Conservation (phyloP, 2,329 filamentous ascomycete genomes). For the Sporothrix phasma region DNA sequence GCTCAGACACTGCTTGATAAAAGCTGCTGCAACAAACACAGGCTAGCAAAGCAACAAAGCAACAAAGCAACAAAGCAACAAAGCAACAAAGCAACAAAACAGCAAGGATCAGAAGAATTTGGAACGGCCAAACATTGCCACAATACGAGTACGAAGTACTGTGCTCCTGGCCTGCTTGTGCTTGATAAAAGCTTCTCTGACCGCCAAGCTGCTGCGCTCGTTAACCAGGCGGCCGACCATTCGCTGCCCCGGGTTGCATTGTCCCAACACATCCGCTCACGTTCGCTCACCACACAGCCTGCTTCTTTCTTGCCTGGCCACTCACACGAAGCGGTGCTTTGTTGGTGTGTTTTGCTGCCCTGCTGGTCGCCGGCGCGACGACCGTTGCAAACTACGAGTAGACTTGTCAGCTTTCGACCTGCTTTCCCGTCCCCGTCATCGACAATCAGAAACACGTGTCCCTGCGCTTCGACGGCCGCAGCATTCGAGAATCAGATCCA, state of each 20-base stretch:
- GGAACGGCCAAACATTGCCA: neutral
- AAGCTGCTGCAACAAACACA: neutral
- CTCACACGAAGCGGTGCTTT: neutral
- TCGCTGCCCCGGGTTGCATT: conserved; percentile 3
- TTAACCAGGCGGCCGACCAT: neutral
- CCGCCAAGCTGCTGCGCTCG: neutral
- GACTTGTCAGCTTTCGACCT: neutral
- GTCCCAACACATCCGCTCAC: neutral
- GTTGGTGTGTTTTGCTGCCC: conserved; percentile 9
- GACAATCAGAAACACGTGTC: neutral
- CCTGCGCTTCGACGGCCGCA: neutral
- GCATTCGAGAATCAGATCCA: no score
- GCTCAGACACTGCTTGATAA: neutral
- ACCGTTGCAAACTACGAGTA: neutral
- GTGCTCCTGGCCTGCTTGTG: neutral
- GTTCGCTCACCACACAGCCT: neutral
- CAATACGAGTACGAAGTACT: no score
- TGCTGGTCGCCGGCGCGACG: conserved; percentile 8
- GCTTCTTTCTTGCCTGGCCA: conserved; percentile 1
- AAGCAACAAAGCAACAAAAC: neutral
- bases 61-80: neutral
- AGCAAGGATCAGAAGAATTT: no score
- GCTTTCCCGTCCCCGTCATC: neutral
- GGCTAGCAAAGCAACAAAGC: neutral
- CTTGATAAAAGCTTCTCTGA: neutral